These are phyloP conservation scores for Komagataella pseudopastoris DNA, from an alignment of 805 yeast species.

Conservation along the genomic window DNA sequence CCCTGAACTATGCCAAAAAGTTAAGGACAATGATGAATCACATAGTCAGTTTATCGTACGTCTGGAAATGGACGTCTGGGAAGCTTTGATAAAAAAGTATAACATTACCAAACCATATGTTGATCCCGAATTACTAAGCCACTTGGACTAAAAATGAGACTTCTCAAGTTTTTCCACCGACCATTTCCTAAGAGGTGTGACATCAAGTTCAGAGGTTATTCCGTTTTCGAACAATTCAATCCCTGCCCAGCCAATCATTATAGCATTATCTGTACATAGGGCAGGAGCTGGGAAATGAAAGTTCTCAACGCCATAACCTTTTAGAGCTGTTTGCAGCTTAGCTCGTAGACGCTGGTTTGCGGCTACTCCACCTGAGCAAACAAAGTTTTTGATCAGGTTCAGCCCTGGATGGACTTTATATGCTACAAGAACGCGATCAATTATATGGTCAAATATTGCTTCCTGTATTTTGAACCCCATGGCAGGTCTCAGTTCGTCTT, in stretches of 20 bases:
- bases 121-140: not conserved
- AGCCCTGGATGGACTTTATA: slow-evolving; percentile 26
- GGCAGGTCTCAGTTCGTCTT: slow-evolving; percentile 21
- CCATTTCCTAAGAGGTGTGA: slow-evolving; percentile 74
- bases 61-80: slow-evolving; percentile 58
- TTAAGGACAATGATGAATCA: slow-evolving; percentile 10
- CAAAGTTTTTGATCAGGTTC: slow-evolving; percentile 34
- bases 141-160: not conserved
- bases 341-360: slow-evolving; percentile 48
- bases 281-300: slow-evolving; percentile 57
- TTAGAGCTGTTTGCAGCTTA: slow-evolving; percentile 24
- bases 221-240: slow-evolving; percentile 62
- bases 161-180: slow-evolving; percentile 39
- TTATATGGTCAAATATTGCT: slow-evolving; percentile 58
- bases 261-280: slow-evolving; percentile 88
- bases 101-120: slow-evolving; percentile 36
- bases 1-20: slow-evolving; percentile 5
- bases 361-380: slow-evolving; percentile 93
- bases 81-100: slow-evolving; percentile 34
- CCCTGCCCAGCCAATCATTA: slow-evolving; percentile 98
- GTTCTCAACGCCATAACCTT: slow-evolving; percentile 16
- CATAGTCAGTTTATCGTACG: slow-evolving; percentile 61
- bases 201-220: slow-evolving; percentile 33
- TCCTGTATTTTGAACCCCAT: slow-evolving; percentile 50
- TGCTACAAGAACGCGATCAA: slow-evolving; percentile 46